phyloP scores from a whole-genome alignment of 2,329 filamentous ascomycete species.

The Boeremia lycopersici region DNA sequence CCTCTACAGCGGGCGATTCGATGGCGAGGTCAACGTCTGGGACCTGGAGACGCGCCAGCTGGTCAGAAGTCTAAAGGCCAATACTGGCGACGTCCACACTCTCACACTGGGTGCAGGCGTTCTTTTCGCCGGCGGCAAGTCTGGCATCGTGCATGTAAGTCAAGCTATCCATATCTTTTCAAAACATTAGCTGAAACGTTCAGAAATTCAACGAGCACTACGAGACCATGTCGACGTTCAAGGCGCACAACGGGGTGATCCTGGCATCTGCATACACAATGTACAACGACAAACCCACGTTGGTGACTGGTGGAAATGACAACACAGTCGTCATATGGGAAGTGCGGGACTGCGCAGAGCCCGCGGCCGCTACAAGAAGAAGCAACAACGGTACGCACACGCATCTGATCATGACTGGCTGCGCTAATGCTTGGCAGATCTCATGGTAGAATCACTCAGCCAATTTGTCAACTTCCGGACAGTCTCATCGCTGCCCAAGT shows the following conservation, averaged over 20 bases:
- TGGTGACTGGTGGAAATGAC: conserved; percentile 93
- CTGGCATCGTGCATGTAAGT: conserved; percentile 77
- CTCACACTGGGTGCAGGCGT: conserved; percentile 84
- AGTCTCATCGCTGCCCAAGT: conserved; percentile 83
- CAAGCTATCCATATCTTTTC: accelerated
- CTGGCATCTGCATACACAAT: conserved; percentile 79
- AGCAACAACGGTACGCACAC: conserved; percentile 61
- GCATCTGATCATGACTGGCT: conserved; percentile 4
- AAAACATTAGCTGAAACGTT: neutral
- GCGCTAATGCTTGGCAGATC: conserved; percentile 52
- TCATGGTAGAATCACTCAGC: conserved; percentile 69
- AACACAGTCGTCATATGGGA: conserved; percentile 89
- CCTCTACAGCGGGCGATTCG: conserved; percentile 85
- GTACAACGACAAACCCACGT: conserved; percentile 76
- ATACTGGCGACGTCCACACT: conserved; percentile 82
- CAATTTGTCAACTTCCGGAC: conserved; percentile 93
- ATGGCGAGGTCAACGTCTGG: conserved; percentile 93
- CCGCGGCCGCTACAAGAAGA: conserved; percentile 53
- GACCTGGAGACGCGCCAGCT: conserved; percentile 94
- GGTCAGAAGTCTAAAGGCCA: conserved; percentile 81
- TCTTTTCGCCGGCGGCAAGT: conserved; percentile 87
- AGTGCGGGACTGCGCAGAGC: conserved; percentile 62
- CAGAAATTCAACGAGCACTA: conserved; percentile 82
- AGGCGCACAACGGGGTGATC: conserved; percentile 85
- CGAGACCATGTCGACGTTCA: conserved; percentile 76